These are phyloP conservation scores for Sclerotiophoma versabilis DNA, from an alignment of 2,329 filamentous ascomycete species.

Conservation along the genomic window DNA sequence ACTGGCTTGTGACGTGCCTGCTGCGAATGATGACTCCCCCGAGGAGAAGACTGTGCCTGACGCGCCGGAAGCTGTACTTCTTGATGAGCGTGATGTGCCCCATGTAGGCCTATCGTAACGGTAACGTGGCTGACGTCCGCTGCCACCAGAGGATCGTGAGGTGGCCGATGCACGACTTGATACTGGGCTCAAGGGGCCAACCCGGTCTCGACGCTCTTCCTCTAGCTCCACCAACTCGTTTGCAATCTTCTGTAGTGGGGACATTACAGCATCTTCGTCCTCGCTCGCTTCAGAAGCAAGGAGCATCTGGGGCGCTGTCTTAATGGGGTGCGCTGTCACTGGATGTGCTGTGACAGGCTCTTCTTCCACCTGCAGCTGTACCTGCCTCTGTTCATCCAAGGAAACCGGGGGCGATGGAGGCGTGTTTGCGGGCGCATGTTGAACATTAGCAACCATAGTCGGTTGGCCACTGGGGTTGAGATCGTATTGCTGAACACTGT, in stretches of 20 bases:
- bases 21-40: constrained; percentile 62
- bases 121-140: constrained; percentile 53
- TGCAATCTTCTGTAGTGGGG: constrained; percentile 77
- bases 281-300: constrained; percentile 71
- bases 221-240: constrained; percentile 72
- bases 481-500: constrained; percentile 94
- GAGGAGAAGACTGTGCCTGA: constrained; percentile 74
- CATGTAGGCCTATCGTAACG: constrained; percentile 54
- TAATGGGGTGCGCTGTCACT: constrained; percentile 38
- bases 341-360: constrained; percentile 44
- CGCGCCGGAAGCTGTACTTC: constrained; percentile 45
- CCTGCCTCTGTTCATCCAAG: constrained; percentile 71
- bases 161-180: constrained; percentile 69
- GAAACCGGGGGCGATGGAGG: constrained; percentile 85
- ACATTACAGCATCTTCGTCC: constrained; percentile 67
- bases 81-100: constrained; percentile 35
- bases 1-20: constrained; percentile 56
- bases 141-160: constrained; percentile 61
- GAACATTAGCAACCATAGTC: constrained; percentile 82
- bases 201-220: constrained; percentile 65
- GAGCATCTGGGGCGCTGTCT: constrained; percentile 42
- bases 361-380: constrained; percentile 31
- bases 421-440: constrained; percentile 79
- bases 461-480: constrained; percentile 74
- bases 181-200: constrained; percentile 71